Base-by-base conservation (phyloP, 2,329 filamentous ascomycete species). In the Cryphonectria radicalis region DNA sequence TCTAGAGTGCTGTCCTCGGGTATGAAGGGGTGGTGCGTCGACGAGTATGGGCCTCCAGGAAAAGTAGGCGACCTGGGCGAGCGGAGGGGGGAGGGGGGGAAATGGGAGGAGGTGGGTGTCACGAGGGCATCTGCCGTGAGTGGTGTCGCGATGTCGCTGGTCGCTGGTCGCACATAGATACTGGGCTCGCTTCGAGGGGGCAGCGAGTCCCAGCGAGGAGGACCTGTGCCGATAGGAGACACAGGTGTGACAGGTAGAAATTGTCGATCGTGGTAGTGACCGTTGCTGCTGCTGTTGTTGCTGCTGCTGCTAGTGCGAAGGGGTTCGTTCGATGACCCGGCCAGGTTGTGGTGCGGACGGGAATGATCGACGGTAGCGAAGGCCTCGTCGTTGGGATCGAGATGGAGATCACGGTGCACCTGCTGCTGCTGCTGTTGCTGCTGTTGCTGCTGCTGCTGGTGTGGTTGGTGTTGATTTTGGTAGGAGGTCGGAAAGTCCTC, bases 11-110 rank as follows among this genome's bases (percentile, higher is more conserved):
- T 37, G 70, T 76, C 74, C 69, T 78, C 77, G 25, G 77, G 75
- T 46, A 77, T 78, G 69, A 76, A 77, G 19, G 79, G 78, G 64
- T 81, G 79, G 46, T 50, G 4, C 8, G 46, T 50, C 46, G 46
- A 50, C 10, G 80, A 79, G 32, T 78, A 79, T 55, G 79, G 76
- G 59, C 76, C 77, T 1, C 76, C 75, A 66, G 79, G 79, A 25
- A 75, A 76, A 35, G 77, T 76, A 25, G 78, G 72, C 7, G 78
- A 75, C 1, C 73, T 70, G 3, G 76, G 73, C 1, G 77, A 70
- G 68, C 72, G 67, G 40, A 73, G 71, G 46, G 75, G 70, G 68
- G 74, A 68, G 70, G 75, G 69, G 65, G 74, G 67, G 71, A 40
- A 42, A 59, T 60, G 74, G 63, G 68, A 64, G 60, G 67, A 63